Conservation (phyloP, 495 filamentous ascomycete species). For the Tirmania nivea region DNA sequence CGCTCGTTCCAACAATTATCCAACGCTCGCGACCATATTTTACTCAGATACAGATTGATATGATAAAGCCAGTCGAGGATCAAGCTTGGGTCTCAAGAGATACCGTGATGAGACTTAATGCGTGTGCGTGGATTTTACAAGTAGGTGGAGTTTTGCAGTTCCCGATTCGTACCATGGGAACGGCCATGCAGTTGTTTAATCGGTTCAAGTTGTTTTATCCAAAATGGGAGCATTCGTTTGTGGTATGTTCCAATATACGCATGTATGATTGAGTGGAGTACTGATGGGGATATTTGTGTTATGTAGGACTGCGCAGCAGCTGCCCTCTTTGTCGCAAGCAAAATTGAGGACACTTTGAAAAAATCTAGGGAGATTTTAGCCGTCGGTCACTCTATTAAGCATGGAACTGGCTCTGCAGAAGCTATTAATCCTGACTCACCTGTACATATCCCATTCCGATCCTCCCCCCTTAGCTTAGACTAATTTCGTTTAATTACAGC, state of each 20-base stretch:
- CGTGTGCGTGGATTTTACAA: conserved; percentile 17
- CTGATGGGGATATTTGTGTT: not conserved
- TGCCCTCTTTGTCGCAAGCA: conserved; percentile 77
- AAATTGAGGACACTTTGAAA: conserved; percentile 92
- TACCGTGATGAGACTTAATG: conserved; percentile 13
- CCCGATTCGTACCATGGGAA: conserved; percentile 18
- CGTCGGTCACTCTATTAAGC: conserved; percentile 67
- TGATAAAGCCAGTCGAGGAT: conserved; percentile 10
- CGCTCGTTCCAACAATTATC: conserved; percentile 8
- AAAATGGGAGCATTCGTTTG: conserved; percentile 21
- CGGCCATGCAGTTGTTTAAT: conserved; percentile 18
- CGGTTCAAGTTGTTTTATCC: conserved; percentile 17
- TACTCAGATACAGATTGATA: conserved; percentile 17
- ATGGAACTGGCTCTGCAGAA: conserved; percentile 34
- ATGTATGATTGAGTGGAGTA: not conserved
- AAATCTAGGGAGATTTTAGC: conserved; percentile 86
- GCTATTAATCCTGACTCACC: conserved; percentile 62
- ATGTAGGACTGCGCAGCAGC: conserved; percentile 62
- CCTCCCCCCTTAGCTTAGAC: conserved; percentile 2
- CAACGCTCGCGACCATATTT: conserved; percentile 18
- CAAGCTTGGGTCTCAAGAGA: conserved; percentile 1
- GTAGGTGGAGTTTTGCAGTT: conserved; percentile 17
- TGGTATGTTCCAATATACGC: conserved; percentile 22
- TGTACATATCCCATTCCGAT: conserved; percentile 26
- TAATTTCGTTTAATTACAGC: conserved; percentile 24